Conservation (phyloP, 2,329 filamentous ascomycete species). For the Beauveria medogensis region DNA sequence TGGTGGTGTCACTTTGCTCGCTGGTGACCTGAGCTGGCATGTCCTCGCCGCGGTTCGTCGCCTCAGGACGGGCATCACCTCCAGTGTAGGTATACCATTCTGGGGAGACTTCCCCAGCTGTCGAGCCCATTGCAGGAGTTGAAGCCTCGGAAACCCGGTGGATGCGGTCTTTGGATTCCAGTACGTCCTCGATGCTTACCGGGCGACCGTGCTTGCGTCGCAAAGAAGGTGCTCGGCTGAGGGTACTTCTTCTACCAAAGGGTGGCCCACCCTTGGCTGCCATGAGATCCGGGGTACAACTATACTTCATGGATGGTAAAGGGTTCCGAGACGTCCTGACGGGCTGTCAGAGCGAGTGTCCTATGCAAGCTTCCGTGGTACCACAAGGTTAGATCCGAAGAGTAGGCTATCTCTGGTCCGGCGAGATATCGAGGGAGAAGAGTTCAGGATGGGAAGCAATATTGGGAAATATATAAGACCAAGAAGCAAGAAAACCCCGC, state of each 20-base stretch:
- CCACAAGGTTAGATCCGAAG: background rate
- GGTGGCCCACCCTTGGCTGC: background rate
- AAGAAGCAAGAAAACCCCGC: background rate
- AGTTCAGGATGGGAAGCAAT: background rate
- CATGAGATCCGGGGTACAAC: background rate
- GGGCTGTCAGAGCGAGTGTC: background rate
- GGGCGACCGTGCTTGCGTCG: constrained; percentile 2
- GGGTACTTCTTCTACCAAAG: constrained; percentile 2
- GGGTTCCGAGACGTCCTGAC: background rate
- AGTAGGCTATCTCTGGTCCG: background rate
- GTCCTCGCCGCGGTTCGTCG: background rate
- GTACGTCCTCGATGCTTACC: constrained; percentile 4
- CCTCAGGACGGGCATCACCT: background rate
- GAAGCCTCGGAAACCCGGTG: background rate
- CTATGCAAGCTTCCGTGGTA: background rate
- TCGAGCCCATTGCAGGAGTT: background rate
- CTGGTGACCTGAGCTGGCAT: background rate
- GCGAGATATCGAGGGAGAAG: background rate
- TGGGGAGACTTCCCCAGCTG: background rate
- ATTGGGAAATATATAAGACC: background rate
- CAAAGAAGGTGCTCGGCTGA: constrained; percentile 7
- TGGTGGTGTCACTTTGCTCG: background rate
- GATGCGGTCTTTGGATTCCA: background rate
- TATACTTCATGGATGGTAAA: background rate
- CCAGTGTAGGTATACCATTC: background rate